A percentile compares a stretch with the other conserved stretches of the same genome.
These are phyloP conservation scores for Penicillium lagena DNA, from an alignment of 495 filamentous ascomycete species.

Conservation along the genomic window DNA sequence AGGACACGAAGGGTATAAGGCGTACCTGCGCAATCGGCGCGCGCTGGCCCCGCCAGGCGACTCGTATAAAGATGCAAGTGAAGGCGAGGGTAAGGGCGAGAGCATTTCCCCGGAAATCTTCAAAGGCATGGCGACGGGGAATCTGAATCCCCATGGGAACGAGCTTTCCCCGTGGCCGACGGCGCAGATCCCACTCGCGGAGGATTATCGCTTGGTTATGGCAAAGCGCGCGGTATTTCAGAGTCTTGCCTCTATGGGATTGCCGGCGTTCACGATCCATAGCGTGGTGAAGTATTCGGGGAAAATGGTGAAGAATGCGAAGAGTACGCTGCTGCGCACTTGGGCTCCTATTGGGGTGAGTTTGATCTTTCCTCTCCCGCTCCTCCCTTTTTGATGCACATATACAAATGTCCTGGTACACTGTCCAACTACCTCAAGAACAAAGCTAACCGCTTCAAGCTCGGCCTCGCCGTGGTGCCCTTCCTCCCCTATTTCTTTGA, in stretches of 20 bases:
- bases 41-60: slow-evolving; percentile 33
- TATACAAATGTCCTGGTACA: too few species aligned
- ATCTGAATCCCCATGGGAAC: slow-evolving; percentile 8
- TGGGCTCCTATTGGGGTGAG: slow-evolving; percentile 83
- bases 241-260: slow-evolving; percentile 81
- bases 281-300: slow-evolving; percentile 84
- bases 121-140: slow-evolving; percentile 35
- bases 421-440: too few species aligned
- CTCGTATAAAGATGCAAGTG: slow-evolving; percentile 36
- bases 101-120: slow-evolving; percentile 19
- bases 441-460: slow-evolving; percentile 16
- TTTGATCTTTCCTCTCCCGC: not conserved
- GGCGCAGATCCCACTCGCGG: slow-evolving; percentile 60
- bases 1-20: slow-evolving; percentile 89
- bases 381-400: too few species aligned
- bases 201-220: slow-evolving; percentile 91
- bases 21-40: slow-evolving; percentile 75
- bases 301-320: slow-evolving; percentile 67
- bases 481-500: slow-evolving; percentile 88
- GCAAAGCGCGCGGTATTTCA: slow-evolving; percentile 87
- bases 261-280: slow-evolving; percentile 95
- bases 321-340: slow-evolving; percentile 66
- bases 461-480: slow-evolving; percentile 83
- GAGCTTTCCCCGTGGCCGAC: slow-evolving; percentile 24
- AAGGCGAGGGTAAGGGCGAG: not conserved